These are phyloP conservation scores for Maudiozyma turicensis DNA, from an alignment of 805 yeast species.

Conservation along the genomic window DNA sequence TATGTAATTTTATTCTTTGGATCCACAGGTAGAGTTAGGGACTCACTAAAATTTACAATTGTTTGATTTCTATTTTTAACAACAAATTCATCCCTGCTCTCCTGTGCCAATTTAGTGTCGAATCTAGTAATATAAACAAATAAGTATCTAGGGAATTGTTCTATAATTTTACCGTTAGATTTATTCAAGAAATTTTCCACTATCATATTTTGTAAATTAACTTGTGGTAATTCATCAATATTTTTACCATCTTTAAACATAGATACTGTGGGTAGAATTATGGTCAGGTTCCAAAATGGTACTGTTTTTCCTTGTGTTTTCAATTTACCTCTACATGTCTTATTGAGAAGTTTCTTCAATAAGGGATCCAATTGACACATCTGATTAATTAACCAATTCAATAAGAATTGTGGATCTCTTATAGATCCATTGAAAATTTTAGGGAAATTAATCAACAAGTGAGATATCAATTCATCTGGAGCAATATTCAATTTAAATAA, in stretches of 20 bases:
- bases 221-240: constrained; percentile 43
- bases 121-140: constrained; percentile 51
- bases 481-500: constrained; percentile 50
- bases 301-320: constrained; percentile 2
- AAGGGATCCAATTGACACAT: constrained; percentile 28
- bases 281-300: constrained; percentile 32
- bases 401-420: constrained; percentile 45
- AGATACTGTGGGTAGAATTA: constrained; percentile 53
- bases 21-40: constrained; percentile 16
- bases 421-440: constrained; percentile 27
- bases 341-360: constrained; percentile 23
- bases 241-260: constrained; percentile 42
- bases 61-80: constrained; percentile 46
- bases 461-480: constrained; percentile 54
- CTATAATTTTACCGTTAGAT: constrained; percentile 28
- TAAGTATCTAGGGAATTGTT: constrained; percentile 42
- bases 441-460: constrained; percentile 35
- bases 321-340: constrained; percentile 47
- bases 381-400: constrained; percentile 50
- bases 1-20: constrained; percentile 22
- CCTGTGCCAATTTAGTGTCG: constrained; percentile 11
- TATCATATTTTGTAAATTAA: constrained; percentile 37
- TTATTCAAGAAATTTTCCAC: constrained; percentile 30
- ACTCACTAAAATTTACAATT: constrained; percentile 47
- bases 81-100: constrained; percentile 13